phyloP scores from a whole-genome alignment of 805 yeast genomes.

The Naumovozyma baii region DNA sequence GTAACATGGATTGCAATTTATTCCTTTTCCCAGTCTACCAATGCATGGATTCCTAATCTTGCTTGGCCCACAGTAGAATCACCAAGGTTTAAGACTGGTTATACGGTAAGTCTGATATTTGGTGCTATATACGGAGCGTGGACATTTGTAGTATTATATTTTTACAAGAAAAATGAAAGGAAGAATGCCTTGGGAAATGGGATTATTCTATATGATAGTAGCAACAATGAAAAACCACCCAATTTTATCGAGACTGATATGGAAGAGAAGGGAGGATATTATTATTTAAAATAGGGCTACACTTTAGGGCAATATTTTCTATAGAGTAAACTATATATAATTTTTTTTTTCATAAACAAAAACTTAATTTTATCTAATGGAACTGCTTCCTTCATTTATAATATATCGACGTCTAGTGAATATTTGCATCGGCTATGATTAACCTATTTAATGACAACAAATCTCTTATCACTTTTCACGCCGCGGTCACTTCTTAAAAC shows the following conservation, averaged over 20 bases:
- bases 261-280: slow-evolving; percentile 24
- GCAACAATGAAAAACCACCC: slow-evolving; percentile 19
- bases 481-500: neutral
- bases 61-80: slow-evolving; percentile 50
- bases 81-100: slow-evolving; percentile 49
- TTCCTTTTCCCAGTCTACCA: slow-evolving; percentile 47
- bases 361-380: too few species aligned
- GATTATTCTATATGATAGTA: slow-evolving; percentile 37
- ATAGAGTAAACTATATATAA: too few species aligned
- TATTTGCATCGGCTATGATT: too few species aligned
- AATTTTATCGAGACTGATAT: slow-evolving; percentile 21
- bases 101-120: slow-evolving; percentile 39
- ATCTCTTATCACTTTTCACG: slow-evolving; percentile 1
- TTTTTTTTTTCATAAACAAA: too few species aligned
- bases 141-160: slow-evolving; percentile 43
- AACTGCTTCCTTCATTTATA: too few species aligned
- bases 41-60: slow-evolving; percentile 48
- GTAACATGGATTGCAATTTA: slow-evolving; percentile 49
- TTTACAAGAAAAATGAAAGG: slow-evolving; percentile 46
- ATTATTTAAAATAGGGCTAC: slow-evolving; percentile 9
- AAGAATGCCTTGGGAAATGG: slow-evolving; percentile 39
- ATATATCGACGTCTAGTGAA: too few species aligned
- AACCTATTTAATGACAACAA: too few species aligned
- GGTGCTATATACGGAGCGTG: slow-evolving; percentile 39
- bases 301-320: too few species aligned